Evolutionary conservation across 768 basidiomycete species (phyloP).

Genomic region (Kwoniella heveanensis): DNA sequence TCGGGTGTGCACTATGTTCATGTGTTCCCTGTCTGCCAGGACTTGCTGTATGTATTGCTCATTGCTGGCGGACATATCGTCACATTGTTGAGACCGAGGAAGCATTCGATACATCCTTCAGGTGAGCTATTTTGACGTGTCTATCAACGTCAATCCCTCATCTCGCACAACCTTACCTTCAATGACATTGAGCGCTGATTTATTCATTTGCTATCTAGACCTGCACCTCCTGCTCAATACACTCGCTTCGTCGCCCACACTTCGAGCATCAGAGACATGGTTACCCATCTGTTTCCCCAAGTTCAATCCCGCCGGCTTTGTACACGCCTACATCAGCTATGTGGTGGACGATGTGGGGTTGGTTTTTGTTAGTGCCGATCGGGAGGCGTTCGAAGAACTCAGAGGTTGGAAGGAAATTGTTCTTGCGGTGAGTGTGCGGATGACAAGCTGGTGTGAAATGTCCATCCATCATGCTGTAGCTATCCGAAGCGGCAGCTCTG

Average conservation of each 20-base stretch:
- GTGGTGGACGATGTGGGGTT: slow-evolving; percentile 62
- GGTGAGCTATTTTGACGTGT: no score
- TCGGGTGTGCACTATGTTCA: no score
- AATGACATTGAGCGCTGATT: no score
- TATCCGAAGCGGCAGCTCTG: not conserved
- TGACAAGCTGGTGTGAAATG: not conserved
- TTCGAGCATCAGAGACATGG: slow-evolving; percentile 78
- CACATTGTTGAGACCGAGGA: slow-evolving; percentile 83
- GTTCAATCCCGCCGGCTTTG: slow-evolving; percentile 83
- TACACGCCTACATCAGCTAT: slow-evolving; percentile 77
- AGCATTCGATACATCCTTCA: slow-evolving; percentile 92
- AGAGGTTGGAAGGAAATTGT: slow-evolving; percentile 73
- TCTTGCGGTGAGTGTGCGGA: slow-evolving; percentile 62
- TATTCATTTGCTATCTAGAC: slow-evolving; percentile 64
- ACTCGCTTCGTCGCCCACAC: slow-evolving; percentile 77
- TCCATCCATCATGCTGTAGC: no score
- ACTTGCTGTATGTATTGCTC: slow-evolving; percentile 88
- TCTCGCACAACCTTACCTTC: no score
- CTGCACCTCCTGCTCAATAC: slow-evolving; percentile 92
- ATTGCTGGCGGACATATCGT: slow-evolving; percentile 75
- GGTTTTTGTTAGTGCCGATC: slow-evolving; percentile 76
- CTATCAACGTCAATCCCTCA: no score
- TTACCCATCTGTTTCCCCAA: slow-evolving; percentile 94
- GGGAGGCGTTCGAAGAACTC: slow-evolving; percentile 78
- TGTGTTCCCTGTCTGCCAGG: no score